Conservation (phyloP, 177 flowering plant genomes). For the Vitis hybrid region DNA sequence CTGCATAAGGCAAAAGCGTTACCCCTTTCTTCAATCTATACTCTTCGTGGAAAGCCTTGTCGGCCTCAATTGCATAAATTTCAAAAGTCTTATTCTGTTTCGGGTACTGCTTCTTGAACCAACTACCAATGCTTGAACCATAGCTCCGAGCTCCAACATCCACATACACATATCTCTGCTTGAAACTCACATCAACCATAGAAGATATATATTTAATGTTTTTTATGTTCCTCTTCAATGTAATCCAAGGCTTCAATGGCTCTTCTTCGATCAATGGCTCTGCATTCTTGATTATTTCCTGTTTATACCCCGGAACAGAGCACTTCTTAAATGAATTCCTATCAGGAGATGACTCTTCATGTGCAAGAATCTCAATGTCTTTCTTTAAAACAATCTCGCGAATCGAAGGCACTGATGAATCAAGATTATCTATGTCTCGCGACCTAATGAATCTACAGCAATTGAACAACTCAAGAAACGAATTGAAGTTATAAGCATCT, state of each 20-base stretch:
- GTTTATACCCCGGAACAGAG: slow-evolving; percentile 55
- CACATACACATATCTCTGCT: slow-evolving; percentile 68
- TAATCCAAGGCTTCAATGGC: slow-evolving; percentile 89
- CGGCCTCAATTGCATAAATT: slow-evolving; percentile 92
- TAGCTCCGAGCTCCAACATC: slow-evolving; percentile 92
- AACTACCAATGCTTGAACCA: slow-evolving; percentile 88
- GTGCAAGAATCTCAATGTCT: slow-evolving; percentile 15
- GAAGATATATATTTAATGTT: slow-evolving; percentile 69
- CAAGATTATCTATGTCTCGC: slow-evolving; percentile 48
- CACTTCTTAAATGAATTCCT: slow-evolving; percentile 39
- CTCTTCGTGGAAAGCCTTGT: slow-evolving; percentile 65
- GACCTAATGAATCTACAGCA: slow-evolving; percentile 53
- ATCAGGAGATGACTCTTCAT: slow-evolving; percentile 10
- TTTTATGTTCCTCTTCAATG: slow-evolving; percentile 67
- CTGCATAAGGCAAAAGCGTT: slow-evolving; percentile 75
- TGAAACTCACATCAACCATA: slow-evolving; percentile 72
- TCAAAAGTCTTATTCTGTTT: slow-evolving; percentile 83
- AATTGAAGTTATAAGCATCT: slow-evolving; percentile 79
- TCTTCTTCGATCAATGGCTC: slow-evolving; percentile 77
- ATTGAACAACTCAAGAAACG: slow-evolving; percentile 71
- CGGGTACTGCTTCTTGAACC: slow-evolving; percentile 92
- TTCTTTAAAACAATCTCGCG: slow-evolving; percentile 69
- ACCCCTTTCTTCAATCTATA: slow-evolving; percentile 52
- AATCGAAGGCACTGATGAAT: slow-evolving; percentile 36
- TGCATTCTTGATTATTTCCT: slow-evolving; percentile 45